Percentiles rank a stretch among this genome's conserved stretches.
Evolutionary conservation across 805 yeast species (phyloP).

Genomic region (Saturnispora dispora): DNA sequence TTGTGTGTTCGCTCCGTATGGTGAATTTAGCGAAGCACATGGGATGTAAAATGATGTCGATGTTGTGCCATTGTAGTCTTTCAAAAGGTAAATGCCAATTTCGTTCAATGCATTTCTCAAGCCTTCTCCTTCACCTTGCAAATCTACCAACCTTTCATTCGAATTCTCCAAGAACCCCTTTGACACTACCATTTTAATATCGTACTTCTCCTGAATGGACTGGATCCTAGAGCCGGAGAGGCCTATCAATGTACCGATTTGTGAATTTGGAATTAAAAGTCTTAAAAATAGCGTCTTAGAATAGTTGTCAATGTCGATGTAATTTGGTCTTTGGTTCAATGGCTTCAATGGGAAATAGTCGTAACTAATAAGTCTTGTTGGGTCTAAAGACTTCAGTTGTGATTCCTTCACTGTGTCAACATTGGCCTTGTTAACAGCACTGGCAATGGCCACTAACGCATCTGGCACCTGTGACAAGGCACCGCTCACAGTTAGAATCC

Average conservation of each 20-base stretch:
- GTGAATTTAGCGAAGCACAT: constrained; percentile 17
- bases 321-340: constrained; percentile 42
- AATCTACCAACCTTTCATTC: constrained; percentile 77
- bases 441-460: constrained; percentile 63
- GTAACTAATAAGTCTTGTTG: constrained; percentile 31
- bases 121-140: constrained; percentile 67
- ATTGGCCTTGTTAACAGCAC: constrained; percentile 44
- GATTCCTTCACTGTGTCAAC: constrained; percentile 19
- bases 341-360: constrained; percentile 53
- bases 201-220: constrained; percentile 57
- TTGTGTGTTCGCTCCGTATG: background rate
- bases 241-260: constrained; percentile 85
- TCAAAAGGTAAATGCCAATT: constrained; percentile 62
- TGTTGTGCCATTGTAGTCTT: constrained; percentile 57
- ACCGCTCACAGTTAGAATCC: constrained; percentile 75
- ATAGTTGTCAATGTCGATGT: constrained; percentile 39
- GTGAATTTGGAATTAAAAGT: constrained; percentile 70
- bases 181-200: constrained; percentile 79
- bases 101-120: constrained; percentile 49
- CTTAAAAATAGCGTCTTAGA: constrained; percentile 52
- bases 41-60: constrained; percentile 61
- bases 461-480: constrained; percentile 56
- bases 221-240: constrained; percentile 74
- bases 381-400: constrained; percentile 22
- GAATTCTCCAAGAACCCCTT: constrained; percentile 75